Conservation (phyloP, 768 basidiomycete genomes). For the Chalciporus sphaerocephalus region DNA sequence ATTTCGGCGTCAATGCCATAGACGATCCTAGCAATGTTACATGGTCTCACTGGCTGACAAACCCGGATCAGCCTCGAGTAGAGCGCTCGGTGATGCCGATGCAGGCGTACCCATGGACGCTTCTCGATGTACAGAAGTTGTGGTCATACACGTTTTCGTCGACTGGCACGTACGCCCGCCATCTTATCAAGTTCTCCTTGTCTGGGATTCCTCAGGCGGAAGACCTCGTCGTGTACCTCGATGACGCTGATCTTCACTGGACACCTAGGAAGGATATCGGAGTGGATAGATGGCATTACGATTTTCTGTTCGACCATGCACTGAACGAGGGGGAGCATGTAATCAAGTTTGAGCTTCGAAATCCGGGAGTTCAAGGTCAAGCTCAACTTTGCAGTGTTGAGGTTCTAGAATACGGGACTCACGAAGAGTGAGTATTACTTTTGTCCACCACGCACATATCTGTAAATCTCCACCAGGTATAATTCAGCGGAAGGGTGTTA, state of each 20-base stretch:
- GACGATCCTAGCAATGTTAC: slow-evolving; percentile 43
- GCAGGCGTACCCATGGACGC: slow-evolving; percentile 72
- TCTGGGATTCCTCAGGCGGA: slow-evolving; percentile 56
- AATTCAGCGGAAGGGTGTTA: slow-evolving; percentile 53
- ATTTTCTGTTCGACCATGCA: slow-evolving; percentile 40
- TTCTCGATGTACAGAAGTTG: slow-evolving; percentile 56
- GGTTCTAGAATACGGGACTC: slow-evolving; percentile 65
- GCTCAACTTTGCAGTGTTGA: slow-evolving; percentile 80
- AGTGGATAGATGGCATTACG: slow-evolving; percentile 74
- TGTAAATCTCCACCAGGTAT: slow-evolving; percentile 44
- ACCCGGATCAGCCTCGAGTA: slow-evolving; percentile 35
- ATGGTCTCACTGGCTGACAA: slow-evolving; percentile 71
- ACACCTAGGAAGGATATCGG: slow-evolving; percentile 46
- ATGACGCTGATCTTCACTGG: slow-evolving; percentile 61
- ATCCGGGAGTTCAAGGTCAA: slow-evolving; percentile 42
- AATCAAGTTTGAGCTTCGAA: slow-evolving; percentile 53
- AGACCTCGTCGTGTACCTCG: slow-evolving; percentile 57
- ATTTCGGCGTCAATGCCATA: slow-evolving; percentile 66
- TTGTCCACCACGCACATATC: not conserved
- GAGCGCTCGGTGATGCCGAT: slow-evolving; percentile 74
- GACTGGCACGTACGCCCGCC: slow-evolving; percentile 56
- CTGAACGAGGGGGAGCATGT: slow-evolving; percentile 53
- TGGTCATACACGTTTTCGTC: slow-evolving; percentile 62
- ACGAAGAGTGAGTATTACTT: slow-evolving; percentile 45
- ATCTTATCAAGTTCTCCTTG: slow-evolving; percentile 66